Conservation (phyloP, 2,329 filamentous ascomycete species). For the Colletotrichum nymphaeae region DNA sequence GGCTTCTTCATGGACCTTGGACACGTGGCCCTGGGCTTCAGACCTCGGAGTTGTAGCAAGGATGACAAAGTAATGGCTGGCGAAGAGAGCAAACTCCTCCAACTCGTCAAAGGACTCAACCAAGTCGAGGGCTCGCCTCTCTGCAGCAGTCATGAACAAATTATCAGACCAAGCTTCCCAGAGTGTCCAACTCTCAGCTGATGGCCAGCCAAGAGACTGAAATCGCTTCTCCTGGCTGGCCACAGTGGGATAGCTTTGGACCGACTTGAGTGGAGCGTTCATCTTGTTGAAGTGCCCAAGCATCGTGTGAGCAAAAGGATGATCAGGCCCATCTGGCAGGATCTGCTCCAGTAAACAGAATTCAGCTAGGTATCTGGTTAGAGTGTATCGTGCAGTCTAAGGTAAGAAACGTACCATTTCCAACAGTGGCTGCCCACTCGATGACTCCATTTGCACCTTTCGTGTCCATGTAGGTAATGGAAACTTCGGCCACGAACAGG, state of each 20-base stretch:
- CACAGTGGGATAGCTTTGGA: slow-evolving; percentile 75
- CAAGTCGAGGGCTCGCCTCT: slow-evolving; percentile 72
- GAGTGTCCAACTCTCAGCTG: slow-evolving; percentile 73
- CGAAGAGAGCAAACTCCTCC: slow-evolving; percentile 92
- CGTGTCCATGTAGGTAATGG: slow-evolving; percentile 89
- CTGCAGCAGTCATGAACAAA: slow-evolving; percentile 69
- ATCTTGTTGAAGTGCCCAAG: slow-evolving; percentile 84
- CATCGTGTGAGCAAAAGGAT: slow-evolving; percentile 92
- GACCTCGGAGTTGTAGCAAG: slow-evolving; percentile 61
- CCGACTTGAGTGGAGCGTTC: slow-evolving; percentile 80
- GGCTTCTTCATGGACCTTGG: not conserved
- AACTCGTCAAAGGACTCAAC: slow-evolving; percentile 94
- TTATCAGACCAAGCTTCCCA: slow-evolving; percentile 86
- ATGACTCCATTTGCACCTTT: slow-evolving; percentile 79
- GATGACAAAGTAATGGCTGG: slow-evolving; percentile 85
- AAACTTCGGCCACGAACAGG: slow-evolving; percentile 89
- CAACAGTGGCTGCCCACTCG: slow-evolving; percentile 78
- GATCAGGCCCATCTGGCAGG: slow-evolving; percentile 78
- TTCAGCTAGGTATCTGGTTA: slow-evolving; percentile 64
- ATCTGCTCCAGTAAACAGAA: slow-evolving; percentile 92
- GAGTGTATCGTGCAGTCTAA: slow-evolving; percentile 12
- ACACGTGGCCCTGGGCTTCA: slow-evolving; percentile 19
- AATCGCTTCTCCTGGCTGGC: slow-evolving; percentile 78
- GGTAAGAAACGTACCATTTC: slow-evolving; percentile 65
- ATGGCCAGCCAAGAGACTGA: slow-evolving; percentile 72